These are phyloP conservation scores for Clavispora carvajalis DNA, from an alignment of 805 yeast genomes.

Conservation along the genomic window DNA sequence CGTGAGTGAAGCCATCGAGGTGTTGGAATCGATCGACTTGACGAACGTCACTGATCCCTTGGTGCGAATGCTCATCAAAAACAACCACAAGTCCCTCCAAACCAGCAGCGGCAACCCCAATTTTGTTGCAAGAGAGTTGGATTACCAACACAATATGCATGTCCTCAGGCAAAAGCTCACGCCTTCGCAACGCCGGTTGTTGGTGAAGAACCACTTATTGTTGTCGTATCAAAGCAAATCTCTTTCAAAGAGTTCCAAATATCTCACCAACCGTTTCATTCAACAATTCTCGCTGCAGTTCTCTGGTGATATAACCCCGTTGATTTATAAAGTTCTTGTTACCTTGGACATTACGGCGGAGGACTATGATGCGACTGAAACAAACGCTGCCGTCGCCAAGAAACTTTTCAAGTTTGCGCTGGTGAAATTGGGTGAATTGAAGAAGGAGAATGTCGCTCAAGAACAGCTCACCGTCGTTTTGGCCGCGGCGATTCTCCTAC, in stretches of 20 bases:
- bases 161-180: slow-evolving; percentile 21
- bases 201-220: slow-evolving; percentile 42
- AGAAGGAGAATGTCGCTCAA: too few relatives aligned
- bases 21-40: slow-evolving; percentile 15
- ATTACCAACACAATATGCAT: slow-evolving; percentile 21
- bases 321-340: slow-evolving; percentile 25
- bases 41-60: slow-evolving; percentile 32
- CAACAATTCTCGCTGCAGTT: slow-evolving; percentile 16
- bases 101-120: slow-evolving; percentile 11
- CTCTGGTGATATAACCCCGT: slow-evolving; percentile 28
- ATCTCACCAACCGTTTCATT: slow-evolving; percentile 18
- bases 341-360: slow-evolving; percentile 23
- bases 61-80: slow-evolving; percentile 37
- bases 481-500: slow-evolving; percentile 26
- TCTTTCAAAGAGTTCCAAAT: slow-evolving; percentile 20
- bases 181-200: slow-evolving; percentile 32
- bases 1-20: slow-evolving; percentile 5
- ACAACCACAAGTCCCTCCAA: slow-evolving; percentile 36
- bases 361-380: slow-evolving; percentile 18
- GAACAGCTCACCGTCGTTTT: too few relatives aligned
- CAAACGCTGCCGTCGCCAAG: slow-evolving; percentile 14
- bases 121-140: slow-evolving; percentile 29
- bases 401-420: slow-evolving; percentile 15
- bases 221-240: slow-evolving; percentile 39
- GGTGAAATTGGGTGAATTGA: slow-evolving; percentile 14